Evolutionary conservation across 768 basidiomycete species (phyloP).

Genomic region (Trametes maxima): DNA sequence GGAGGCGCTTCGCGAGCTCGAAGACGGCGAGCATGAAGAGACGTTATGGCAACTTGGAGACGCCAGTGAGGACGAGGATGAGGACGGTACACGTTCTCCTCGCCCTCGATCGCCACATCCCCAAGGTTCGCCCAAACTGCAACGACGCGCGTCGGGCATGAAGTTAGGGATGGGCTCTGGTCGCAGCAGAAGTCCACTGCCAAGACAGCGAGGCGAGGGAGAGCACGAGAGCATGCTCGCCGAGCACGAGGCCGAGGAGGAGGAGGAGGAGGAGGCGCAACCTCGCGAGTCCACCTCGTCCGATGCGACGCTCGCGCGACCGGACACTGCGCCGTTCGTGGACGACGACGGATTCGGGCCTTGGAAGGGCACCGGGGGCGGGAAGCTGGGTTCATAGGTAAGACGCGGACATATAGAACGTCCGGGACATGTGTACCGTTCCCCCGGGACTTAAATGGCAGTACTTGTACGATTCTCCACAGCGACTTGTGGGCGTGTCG

Average conservation of each 20-base stretch:
- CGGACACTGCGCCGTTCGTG: conserved; percentile 19
- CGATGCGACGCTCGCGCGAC: conserved; percentile 38
- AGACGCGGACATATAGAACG: background rate
- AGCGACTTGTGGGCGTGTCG: background rate
- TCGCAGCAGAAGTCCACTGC: conserved; percentile 3
- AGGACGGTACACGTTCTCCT: conserved; percentile 40
- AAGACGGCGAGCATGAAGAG: conserved; percentile 41
- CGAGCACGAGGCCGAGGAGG: conserved; percentile 32
- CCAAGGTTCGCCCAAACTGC: conserved; percentile 4
- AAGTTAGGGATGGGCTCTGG: conserved; percentile 11
- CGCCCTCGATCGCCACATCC: conserved; percentile 26
- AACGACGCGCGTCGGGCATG: conserved; percentile 10
- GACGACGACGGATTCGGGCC: conserved; percentile 31
- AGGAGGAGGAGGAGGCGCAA: conserved; percentile 39
- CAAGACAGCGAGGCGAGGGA: conserved; percentile 21
- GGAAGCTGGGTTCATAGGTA: conserved; percentile 7
- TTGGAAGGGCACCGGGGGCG: conserved; percentile 21
- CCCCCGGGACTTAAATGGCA: conserved; percentile 1
- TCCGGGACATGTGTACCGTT: conserved; percentile 4
- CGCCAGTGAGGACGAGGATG: conserved; percentile 68
- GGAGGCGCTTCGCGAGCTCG: conserved; percentile 36
- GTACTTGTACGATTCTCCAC: background rate
- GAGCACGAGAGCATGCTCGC: conserved; percentile 30
- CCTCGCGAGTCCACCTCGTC: conserved; percentile 39
- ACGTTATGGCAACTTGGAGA: conserved; percentile 76